Percentiles rank a stretch among this genome's conserved stretches.
phyloP scores from a whole-genome alignment of 2,329 filamentous ascomycete species.

The Chrysosporium keratinophilum region DNA sequence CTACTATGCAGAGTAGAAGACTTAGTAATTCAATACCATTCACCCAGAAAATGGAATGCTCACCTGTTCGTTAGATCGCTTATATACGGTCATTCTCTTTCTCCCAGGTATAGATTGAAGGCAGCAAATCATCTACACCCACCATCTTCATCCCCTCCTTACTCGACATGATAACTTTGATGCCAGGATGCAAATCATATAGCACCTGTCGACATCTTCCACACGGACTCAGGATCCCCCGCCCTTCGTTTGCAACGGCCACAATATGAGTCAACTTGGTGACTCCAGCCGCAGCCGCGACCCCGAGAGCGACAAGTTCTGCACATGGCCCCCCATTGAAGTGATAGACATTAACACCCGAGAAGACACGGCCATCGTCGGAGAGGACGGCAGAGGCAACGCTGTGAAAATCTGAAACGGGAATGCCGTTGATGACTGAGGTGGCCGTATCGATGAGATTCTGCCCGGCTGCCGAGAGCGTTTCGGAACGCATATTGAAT shows the following conservation, averaged over 20 bases:
- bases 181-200: slow-evolving; percentile 21
- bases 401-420: slow-evolving; percentile 19
- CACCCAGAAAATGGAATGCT: not conserved
- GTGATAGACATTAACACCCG: slow-evolving; percentile 23
- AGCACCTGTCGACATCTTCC: slow-evolving; percentile 24
- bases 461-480: slow-evolving; percentile 14
- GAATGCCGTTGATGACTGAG: slow-evolving; percentile 18
- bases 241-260: slow-evolving; percentile 19
- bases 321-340: slow-evolving; percentile 26
- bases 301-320: slow-evolving; percentile 23
- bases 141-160: slow-evolving; percentile 10
- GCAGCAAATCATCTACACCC: slow-evolving; percentile 11
- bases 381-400: slow-evolving; percentile 19
- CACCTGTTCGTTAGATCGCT: not conserved
- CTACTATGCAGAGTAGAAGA: too few species aligned
- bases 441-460: slow-evolving; percentile 18
- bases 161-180: slow-evolving; percentile 19
- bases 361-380: slow-evolving; percentile 20
- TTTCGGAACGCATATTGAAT: slow-evolving; percentile 4
- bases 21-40: too few species aligned
- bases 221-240: slow-evolving; percentile 22
- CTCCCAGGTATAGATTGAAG: slow-evolving; percentile 11
- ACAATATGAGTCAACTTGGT: slow-evolving; percentile 21
- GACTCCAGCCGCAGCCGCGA: slow-evolving; percentile 20
- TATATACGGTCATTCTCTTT: slow-evolving; percentile 6